Evolutionary conservation across 2,329 filamentous ascomycete genomes (phyloP).

Genomic region (Penicillium glabrum): DNA sequence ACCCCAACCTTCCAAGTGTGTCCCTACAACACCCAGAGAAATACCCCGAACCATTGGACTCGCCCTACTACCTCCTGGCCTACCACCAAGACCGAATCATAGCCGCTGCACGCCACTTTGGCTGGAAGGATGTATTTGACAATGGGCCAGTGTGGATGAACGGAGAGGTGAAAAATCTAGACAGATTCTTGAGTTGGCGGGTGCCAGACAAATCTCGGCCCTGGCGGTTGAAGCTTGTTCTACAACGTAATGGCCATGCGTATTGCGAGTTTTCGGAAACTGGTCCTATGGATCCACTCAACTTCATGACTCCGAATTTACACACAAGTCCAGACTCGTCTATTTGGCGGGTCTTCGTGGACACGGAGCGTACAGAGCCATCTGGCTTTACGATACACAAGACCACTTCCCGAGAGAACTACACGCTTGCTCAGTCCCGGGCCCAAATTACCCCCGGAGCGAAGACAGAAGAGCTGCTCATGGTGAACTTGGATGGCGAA

Average conservation of each 20-base stretch:
- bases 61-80: constrained; percentile 75
- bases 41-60: constrained; percentile 45
- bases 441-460: constrained; percentile 51
- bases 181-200: constrained; percentile 27
- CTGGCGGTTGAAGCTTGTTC: constrained; percentile 40
- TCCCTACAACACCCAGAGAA: constrained; percentile 27
- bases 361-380: constrained; percentile 51
- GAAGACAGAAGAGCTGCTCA: constrained; percentile 67
- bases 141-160: constrained; percentile 22
- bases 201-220: constrained; percentile 34
- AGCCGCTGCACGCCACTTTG: constrained; percentile 53
- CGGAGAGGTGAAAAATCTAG: constrained; percentile 30
- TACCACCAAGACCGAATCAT: constrained; percentile 77
- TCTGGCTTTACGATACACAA: constrained; percentile 80
- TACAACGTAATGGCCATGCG: constrained; percentile 31
- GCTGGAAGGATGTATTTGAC: constrained; percentile 40
- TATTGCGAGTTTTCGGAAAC: constrained; percentile 34
- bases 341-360: constrained; percentile 54
- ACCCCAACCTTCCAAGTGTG: constrained; percentile 54
- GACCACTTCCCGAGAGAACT: constrained; percentile 72
- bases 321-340: constrained; percentile 7
- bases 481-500: constrained; percentile 64
- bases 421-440: constrained; percentile 67
- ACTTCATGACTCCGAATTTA: constrained; percentile 27
- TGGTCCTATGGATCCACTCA: constrained; percentile 23